phyloP scores from a whole-genome alignment of 257 asterid species.

The Solanum appendiculatum region DNA sequence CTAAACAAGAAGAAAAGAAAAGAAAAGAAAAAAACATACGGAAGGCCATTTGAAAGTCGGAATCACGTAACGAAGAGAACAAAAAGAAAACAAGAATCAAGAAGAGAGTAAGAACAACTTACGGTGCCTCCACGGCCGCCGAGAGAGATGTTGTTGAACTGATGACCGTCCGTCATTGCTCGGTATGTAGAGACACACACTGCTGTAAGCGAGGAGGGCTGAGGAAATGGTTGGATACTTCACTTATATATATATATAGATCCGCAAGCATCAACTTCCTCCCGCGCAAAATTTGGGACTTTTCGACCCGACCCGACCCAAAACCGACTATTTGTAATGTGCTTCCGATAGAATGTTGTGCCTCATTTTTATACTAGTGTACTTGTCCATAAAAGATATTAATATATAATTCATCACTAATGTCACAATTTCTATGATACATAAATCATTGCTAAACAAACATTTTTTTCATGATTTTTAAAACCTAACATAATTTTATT shows the following conservation, averaged over 20 bases:
- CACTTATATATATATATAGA: neutral
- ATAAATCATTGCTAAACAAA: too few species aligned
- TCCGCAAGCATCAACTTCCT: neutral
- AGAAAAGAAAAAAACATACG: neutral
- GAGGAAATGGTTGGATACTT: neutral
- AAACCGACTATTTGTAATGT: neutral
- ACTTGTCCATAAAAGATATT: too few species aligned
- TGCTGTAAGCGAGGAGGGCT: neutral
- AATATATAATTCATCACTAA: too few species aligned
- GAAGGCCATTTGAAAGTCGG: neutral
- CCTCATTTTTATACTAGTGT: too few species aligned
- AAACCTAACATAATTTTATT: too few species aligned
- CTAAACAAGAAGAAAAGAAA: neutral
- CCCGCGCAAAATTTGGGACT: neutral
- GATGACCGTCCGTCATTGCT: slow-evolving; percentile 74
- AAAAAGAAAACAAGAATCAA: neutral
- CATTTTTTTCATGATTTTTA: too few species aligned
- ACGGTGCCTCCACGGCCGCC: slow-evolving; percentile 93
- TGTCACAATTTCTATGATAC: too few species aligned
- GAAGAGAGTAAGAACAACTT: slow-evolving; percentile 15
- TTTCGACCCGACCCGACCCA: neutral
- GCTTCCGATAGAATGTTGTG: neutral
- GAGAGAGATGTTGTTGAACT: slow-evolving; percentile 66
- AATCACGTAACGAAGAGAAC: neutral
- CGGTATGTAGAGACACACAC: neutral